Evolutionary conservation across 1,284 basidiomycete genomes (phyloP).

Genomic region (Pyrrhoderma lamaoense): DNA sequence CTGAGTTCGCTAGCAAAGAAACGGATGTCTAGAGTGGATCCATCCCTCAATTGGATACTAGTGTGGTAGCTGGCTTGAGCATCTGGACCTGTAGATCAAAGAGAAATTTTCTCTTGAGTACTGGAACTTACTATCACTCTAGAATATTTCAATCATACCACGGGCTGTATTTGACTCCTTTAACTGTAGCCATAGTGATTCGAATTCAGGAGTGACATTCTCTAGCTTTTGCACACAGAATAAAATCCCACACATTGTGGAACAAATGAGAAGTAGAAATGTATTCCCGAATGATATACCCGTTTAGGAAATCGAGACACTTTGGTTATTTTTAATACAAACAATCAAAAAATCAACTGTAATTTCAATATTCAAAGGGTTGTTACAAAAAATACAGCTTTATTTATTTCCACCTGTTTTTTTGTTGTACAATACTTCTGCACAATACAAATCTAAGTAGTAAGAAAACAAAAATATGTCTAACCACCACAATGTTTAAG

Average conservation of each 20-base stretch:
- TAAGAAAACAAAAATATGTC: no score
- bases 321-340: not conserved
- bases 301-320: conserved; percentile 34
- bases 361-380: no score
- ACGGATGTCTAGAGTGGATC: conserved; percentile 28
- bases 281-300: conserved; percentile 1
- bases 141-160: conserved; percentile 31
- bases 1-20: conserved; percentile 78
- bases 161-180: conserved; percentile 40
- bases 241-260: conserved; percentile 32
- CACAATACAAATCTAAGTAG: no score
- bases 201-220: conserved; percentile 21
- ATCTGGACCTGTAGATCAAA: conserved; percentile 49
- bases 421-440: no score
- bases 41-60: conserved; percentile 4
- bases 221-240: conserved; percentile 22
- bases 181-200: conserved; percentile 30
- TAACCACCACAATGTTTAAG: conserved; percentile 40
- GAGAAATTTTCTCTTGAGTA: not conserved
- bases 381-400: conserved; percentile 42
- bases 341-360: no score
- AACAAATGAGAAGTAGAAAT: not conserved
- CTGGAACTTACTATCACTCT: not conserved
- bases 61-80: conserved; percentile 33
- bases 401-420: conserved; percentile 1